Evolutionary conservation across 1,284 basidiomycete genomes (phyloP).

Genomic region (Cutaneotrichosporon curvatum): DNA sequence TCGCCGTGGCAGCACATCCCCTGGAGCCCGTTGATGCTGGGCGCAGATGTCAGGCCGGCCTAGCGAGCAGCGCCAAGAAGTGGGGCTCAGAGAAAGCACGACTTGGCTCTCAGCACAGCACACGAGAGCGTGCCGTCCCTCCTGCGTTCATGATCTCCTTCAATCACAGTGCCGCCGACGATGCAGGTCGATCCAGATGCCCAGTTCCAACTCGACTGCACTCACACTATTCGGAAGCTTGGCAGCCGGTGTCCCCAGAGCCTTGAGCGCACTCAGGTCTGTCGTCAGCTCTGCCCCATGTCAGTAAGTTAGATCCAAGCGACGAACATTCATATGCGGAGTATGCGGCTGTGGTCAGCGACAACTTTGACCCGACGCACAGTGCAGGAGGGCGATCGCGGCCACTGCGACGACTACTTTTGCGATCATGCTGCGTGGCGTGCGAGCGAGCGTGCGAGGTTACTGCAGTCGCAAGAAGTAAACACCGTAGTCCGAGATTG

Average conservation of each 20-base stretch:
- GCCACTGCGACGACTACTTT: slow-evolving; percentile 26
- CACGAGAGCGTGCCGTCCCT: no score
- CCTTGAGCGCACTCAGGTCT: slow-evolving; percentile 45
- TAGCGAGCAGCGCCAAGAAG: no score
- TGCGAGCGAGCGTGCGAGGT: no score
- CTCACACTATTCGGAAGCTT: slow-evolving; percentile 38
- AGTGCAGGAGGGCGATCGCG: slow-evolving; percentile 31
- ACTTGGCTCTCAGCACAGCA: no score
- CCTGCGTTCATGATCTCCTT: no score
- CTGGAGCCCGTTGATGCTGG: no score
- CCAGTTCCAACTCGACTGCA: not conserved
- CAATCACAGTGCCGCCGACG: no score
- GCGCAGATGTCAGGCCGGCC: no score
- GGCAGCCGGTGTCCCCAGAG: slow-evolving; percentile 27
- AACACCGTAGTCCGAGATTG: slow-evolving; percentile 1
- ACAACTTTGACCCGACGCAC: slow-evolving; percentile 15
- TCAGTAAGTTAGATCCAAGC: not conserved
- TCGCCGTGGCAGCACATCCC: no score
- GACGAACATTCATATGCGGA: slow-evolving; percentile 44
- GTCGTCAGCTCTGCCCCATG: not conserved
- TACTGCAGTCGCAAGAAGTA: no score
- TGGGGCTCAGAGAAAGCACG: no score
- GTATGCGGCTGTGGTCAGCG: slow-evolving; percentile 36
- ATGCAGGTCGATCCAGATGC: no score
- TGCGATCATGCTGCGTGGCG: slow-evolving; percentile 4